Percentiles rank a stretch among this genome's conserved stretches.
These are phyloP conservation scores for Arthroderma uncinatum DNA, from an alignment of 2,329 filamentous ascomycete genomes.

Conservation along the genomic window DNA sequence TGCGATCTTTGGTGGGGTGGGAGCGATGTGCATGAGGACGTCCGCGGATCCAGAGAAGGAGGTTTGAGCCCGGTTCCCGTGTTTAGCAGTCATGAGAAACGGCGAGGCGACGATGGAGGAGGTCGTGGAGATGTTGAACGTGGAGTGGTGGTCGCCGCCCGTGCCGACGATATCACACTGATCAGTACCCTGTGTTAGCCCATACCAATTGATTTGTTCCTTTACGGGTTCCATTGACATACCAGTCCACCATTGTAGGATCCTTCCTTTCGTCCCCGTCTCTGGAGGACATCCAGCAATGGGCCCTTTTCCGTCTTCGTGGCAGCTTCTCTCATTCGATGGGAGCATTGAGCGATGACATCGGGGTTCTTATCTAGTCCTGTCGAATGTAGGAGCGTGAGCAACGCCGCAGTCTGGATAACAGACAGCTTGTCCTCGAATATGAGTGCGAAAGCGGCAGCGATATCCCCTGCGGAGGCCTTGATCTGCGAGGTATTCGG, in stretches of 20 bases:
- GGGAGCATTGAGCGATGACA: slow-evolving; percentile 74
- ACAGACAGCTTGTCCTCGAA: slow-evolving; percentile 85
- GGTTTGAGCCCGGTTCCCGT: slow-evolving; percentile 90
- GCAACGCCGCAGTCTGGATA: slow-evolving; percentile 72
- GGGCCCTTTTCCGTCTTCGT: slow-evolving; percentile 55
- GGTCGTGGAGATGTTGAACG: slow-evolving; percentile 96
- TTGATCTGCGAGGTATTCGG: slow-evolving; percentile 32
- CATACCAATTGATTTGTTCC: background rate
- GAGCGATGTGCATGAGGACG: slow-evolving; percentile 64
- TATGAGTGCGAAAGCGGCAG: slow-evolving; percentile 77
- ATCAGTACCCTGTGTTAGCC: slow-evolving; percentile 3
- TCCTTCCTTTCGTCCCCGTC: slow-evolving; percentile 55
- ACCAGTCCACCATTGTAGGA: slow-evolving; percentile 74
- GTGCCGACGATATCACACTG: slow-evolving; percentile 92
- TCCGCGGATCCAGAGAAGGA: slow-evolving; percentile 94
- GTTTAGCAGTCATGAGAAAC: slow-evolving; percentile 77
- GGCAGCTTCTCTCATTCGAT: slow-evolving; percentile 71
- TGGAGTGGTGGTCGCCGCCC: slow-evolving; percentile 90
- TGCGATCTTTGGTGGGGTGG: slow-evolving; percentile 59
- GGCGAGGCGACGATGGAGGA: slow-evolving; percentile 84
- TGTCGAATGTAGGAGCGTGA: slow-evolving; percentile 88
- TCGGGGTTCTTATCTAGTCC: slow-evolving; percentile 71
- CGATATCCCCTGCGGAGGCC: slow-evolving; percentile 70
- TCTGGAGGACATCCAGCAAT: slow-evolving; percentile 51
- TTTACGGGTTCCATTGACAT: slow-evolving; percentile 29